Conservation (phyloP, 306 rosid species). For the Acacia melanoxylon region DNA sequence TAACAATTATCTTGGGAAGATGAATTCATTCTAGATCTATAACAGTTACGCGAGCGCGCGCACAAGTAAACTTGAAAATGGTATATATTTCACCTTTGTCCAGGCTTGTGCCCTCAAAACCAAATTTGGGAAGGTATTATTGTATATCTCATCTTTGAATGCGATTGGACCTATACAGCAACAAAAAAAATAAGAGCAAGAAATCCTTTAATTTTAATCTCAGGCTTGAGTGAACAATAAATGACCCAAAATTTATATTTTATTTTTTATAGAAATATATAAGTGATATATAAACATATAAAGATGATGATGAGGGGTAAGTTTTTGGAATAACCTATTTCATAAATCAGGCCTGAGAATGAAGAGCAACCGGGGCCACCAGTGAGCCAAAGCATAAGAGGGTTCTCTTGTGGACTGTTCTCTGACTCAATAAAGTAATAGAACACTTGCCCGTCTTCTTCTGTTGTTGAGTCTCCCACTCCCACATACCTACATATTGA, state of each 20-base stretch:
- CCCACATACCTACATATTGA: background rate
- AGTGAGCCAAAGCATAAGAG: conserved; percentile 1
- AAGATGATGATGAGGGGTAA: background rate
- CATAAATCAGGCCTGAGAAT: background rate
- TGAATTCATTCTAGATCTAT: background rate
- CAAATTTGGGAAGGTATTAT: background rate
- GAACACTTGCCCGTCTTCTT: background rate
- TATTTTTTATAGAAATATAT: background rate
- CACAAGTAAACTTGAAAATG: background rate
- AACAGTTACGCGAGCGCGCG: too few species aligned
- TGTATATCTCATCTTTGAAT: background rate
- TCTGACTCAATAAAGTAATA: background rate
- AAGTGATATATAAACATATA: background rate
- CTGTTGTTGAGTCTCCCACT: background rate
- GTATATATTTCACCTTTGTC: background rate
- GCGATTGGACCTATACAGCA: background rate
- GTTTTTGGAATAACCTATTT: background rate
- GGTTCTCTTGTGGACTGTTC: background rate
- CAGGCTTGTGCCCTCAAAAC: background rate
- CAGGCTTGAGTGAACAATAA: background rate
- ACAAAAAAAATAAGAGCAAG: background rate
- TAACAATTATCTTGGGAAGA: background rate
- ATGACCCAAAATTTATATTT: background rate
- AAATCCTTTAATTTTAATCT: background rate
- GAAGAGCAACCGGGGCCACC: conserved; percentile 3